Evolutionary conservation across 2,329 filamentous ascomycete genomes (phyloP), one percentile per base, ranked within the genome.

Genomic region (Aureobasidium melanogenum): DNA sequence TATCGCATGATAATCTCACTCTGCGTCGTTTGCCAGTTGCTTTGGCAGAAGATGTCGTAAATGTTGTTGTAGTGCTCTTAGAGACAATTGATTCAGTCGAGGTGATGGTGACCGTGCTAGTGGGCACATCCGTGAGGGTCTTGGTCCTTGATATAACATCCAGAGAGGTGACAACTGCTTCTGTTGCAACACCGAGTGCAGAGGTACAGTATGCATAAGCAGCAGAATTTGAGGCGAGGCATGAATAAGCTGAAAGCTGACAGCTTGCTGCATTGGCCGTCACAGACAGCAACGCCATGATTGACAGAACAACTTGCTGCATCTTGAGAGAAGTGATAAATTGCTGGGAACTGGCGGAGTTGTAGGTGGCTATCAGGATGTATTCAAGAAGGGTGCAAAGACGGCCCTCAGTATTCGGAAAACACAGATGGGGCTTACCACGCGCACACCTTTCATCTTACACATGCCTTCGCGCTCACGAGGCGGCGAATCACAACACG

Each of bases 211-310:
- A 56, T 44, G 52, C 52, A 56, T 39, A 56, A n/a, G 52, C 52
- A 26, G 52, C 52, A 5, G 52, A 14, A 28, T 56, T 56, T n/a
- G 52, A 56, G 39, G 39, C 38, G 24, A 56, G 28, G 39, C 52
- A 56, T 19, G 52, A 56, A 39, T 56, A 56, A 56, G 52, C 52
- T 43, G 52, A 44, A 24, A 44, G 38, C 52, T 56, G 52, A 56
- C 38, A 56, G 38, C 52, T 34, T 22, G 52, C 38, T 44, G 52
- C 52, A 32, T 34, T 56, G n/a, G 39, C 52, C 32, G 52, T 44
- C 52, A 19, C 52, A 22, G 52, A 43, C 39, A 56, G 34, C 6
- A 56, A 9, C 2, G 24, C n/a, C 9, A 19, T 28, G 5, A 44
- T 44, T 22, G n/a, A 3, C 3, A 56, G 3, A 2, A 56, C 5